These are phyloP conservation scores for Phytophthora vignae DNA, from an alignment of 352 stramenopile species.

Conservation along the genomic window DNA sequence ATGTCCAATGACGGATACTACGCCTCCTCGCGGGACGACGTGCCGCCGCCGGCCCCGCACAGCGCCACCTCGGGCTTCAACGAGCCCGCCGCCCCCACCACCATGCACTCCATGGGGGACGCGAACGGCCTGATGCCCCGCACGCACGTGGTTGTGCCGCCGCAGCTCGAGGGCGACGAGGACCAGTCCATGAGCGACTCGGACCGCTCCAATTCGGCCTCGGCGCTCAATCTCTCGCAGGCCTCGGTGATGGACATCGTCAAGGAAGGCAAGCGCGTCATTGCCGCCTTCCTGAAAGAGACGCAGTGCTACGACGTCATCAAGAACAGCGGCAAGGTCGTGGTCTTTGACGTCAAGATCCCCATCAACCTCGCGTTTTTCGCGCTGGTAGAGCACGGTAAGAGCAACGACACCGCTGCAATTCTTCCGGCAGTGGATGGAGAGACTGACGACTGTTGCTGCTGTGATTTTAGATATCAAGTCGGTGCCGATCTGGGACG, in stretches of 20 bases:
- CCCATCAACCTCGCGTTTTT: slow-evolving; percentile 99
- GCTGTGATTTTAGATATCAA: slow-evolving; percentile 92
- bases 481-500: slow-evolving; percentile 97
- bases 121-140: slow-evolving; percentile 29
- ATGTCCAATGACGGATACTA: slow-evolving; percentile 76
- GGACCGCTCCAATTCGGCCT: slow-evolving; percentile 17
- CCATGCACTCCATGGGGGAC: slow-evolving; percentile 29
- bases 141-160: slow-evolving; percentile 22
- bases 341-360: slow-evolving; percentile 99
- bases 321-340: slow-evolving; percentile 96
- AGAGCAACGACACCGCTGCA: slow-evolving; percentile 4
- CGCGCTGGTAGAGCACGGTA: slow-evolving; percentile 98
- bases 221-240: slow-evolving; percentile 56
- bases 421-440: too few species aligned
- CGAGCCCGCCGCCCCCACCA: slow-evolving; percentile 25
- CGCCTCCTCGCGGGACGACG: slow-evolving; percentile 49
- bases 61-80: slow-evolving; percentile 33
- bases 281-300: slow-evolving; percentile 89
- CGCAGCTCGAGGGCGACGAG: slow-evolving; percentile 38
- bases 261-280: slow-evolving; percentile 78
- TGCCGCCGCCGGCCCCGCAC: slow-evolving; percentile 39
- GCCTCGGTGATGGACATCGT: slow-evolving; percentile 71
- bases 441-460: slow-evolving; percentile 4
- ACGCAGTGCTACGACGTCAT: slow-evolving; percentile 97
- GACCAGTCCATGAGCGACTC: slow-evolving; percentile 46